phyloP scores from a whole-genome alignment of 495 filamentous ascomycete genomes.

The Darksidea phi region DNA sequence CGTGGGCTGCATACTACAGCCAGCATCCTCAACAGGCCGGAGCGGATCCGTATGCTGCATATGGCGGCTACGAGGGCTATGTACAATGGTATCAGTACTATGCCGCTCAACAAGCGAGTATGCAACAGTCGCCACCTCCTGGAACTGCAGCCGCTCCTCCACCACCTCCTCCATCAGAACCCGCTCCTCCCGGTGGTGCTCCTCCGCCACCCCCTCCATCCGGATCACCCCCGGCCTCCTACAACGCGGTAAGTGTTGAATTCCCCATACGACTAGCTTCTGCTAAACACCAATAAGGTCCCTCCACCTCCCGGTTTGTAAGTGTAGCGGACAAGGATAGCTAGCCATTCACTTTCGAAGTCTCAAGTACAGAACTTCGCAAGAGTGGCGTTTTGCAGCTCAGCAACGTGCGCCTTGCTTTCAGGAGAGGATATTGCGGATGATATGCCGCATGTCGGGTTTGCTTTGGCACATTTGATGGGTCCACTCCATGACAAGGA shows the following conservation, averaged over 20 bases:
- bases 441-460: too few relatives aligned
- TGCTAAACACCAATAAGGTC: conserved; percentile 28
- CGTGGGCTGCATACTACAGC: conserved; percentile 57
- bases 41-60: conserved; percentile 84
- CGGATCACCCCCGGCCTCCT: conserved; percentile 15
- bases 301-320: conserved; percentile 42
- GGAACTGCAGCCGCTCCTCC: conserved; percentile 41
- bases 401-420: too few relatives aligned
- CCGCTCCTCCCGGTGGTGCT: conserved; percentile 61
- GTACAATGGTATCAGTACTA: conserved; percentile 64
- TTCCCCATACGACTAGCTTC: background rate
- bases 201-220: conserved; percentile 53
- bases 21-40: conserved; percentile 31
- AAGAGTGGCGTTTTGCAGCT: too few relatives aligned
- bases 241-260: conserved; percentile 27
- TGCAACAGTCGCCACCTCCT: conserved; percentile 41
- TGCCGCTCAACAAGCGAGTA: conserved; percentile 52
- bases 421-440: too few relatives aligned
- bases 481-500: too few relatives aligned
- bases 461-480: too few relatives aligned
- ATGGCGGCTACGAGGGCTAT: conserved; percentile 75
- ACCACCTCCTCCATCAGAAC: conserved; percentile 50
- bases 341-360: background rate
- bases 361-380: background rate
- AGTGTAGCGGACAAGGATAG: background rate